Evolutionary conservation across 202 grass and related monocot genomes (phyloP), one percentile per base, ranked within the genome.

Genomic region (Miscanthus sacchariflorus): DNA sequence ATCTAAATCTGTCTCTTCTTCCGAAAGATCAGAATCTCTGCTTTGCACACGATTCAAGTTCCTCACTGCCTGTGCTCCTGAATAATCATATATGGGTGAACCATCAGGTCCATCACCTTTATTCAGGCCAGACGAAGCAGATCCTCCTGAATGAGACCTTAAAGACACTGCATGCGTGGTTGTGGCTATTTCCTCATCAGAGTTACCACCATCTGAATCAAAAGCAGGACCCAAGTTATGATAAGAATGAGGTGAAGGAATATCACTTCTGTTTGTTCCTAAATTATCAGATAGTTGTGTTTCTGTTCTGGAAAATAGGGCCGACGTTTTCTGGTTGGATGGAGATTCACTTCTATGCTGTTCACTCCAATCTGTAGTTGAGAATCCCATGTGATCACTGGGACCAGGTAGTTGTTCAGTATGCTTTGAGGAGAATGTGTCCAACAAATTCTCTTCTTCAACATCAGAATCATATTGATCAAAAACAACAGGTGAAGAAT

Each of bases 161-260:
- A 87, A 76, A 85, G 65, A n/a, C 39, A 72, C 68, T 56, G 15
- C 70, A 84, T 68, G 69, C 9, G 15, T 68, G 70, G 25, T 15
- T 56, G 79, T 83, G 24, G 54, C 24, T 81, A 86, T 85, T 67
- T 91, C 81, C 80, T 88, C 83, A 25, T 95, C 91, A 42, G 96
- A 98, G 74, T 81, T 94, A 74, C 50, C 25, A 66, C 82, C 87
- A 90, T 94, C 89, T 59, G 94, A 99, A 77, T 99, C 97, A 87
- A 90, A 99, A 80, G 91, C 78, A 72, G 97, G 94, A 38, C 49
- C 74, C 9, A 74, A 43, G 74, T 73, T 87, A 87, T 92, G 83
- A 82, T 77, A 83, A 81, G 83, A 88, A 56, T 24, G 82, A 74
- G 90, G 70, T 6, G 61, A 81, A 14, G 78, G 39, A 59, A 76